Percentiles rank a stretch among this genome's conserved stretches.
Evolutionary conservation across 2,329 filamentous ascomycete species (phyloP).

Genomic region (Diaporthe vexans): DNA sequence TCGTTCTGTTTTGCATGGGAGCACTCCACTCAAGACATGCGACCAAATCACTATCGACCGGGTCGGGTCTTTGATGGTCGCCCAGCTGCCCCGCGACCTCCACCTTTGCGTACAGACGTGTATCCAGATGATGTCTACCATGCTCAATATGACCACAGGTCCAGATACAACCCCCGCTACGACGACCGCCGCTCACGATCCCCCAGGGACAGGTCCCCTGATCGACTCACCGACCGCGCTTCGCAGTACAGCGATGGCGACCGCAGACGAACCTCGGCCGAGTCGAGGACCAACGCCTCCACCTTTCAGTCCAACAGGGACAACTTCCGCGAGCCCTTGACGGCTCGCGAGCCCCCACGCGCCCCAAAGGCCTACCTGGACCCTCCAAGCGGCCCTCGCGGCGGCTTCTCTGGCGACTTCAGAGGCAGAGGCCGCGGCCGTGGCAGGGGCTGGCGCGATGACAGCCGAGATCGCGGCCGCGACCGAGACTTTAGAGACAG

Average conservation of each 20-base stretch:
- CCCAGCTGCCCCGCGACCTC: slow-evolving; percentile 37
- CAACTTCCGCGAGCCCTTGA: slow-evolving; percentile 66
- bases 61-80: slow-evolving; percentile 38
- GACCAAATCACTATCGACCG: slow-evolving; percentile 41
- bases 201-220: slow-evolving; percentile 78
- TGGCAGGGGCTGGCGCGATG: slow-evolving; percentile 71
- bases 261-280: slow-evolving; percentile 76
- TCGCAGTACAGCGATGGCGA: slow-evolving; percentile 74
- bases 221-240: slow-evolving; percentile 69
- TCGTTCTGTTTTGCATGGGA: slow-evolving; percentile 22
- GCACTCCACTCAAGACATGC: slow-evolving; percentile 34
- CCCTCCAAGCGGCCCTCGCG: slow-evolving; percentile 75
- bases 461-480: slow-evolving; percentile 71
- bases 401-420: slow-evolving; percentile 76
- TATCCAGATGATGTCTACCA: slow-evolving; percentile 40
- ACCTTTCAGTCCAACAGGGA: slow-evolving; percentile 74
- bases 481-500: slow-evolving; percentile 73
- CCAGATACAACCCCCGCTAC: slow-evolving; percentile 71
- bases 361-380: slow-evolving; percentile 86
- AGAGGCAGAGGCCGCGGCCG: slow-evolving; percentile 70
- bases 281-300: slow-evolving; percentile 68
- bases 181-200: slow-evolving; percentile 75
- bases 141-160: slow-evolving; percentile 57
- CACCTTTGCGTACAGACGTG: slow-evolving; percentile 39
- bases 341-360: slow-evolving; percentile 79